A percentile compares a stretch with the other conserved stretches of the same genome.
phyloP scores from a whole-genome alignment of 2,329 filamentous ascomycete species.

The Colletotrichum liaoningense region DNA sequence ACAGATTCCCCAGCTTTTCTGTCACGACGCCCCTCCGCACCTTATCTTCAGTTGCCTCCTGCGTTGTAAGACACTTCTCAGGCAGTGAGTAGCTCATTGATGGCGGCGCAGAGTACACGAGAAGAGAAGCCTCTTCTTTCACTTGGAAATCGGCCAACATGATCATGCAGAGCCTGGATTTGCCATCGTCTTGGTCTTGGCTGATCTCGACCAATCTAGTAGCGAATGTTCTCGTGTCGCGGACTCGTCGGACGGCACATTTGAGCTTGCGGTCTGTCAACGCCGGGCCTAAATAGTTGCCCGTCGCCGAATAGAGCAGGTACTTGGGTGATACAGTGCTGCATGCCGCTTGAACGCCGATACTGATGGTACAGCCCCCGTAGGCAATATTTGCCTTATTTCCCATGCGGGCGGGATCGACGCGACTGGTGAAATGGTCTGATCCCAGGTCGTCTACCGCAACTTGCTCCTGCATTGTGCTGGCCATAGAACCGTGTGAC shows the following conservation, averaged over 20 bases:
- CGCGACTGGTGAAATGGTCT: conserved; percentile 41
- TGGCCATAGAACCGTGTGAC: conserved; percentile 13
- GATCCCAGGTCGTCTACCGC: conserved; percentile 21
- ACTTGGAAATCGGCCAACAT: conserved; percentile 60
- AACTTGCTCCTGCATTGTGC: conserved; percentile 25
- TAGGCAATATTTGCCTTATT: conserved; percentile 51
- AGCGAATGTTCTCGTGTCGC: conserved; percentile 59
- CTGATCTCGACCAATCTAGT: conserved; percentile 58
- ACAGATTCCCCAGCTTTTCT: conserved; percentile 38
- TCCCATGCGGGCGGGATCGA: conserved; percentile 44
- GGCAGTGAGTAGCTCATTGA: conserved; percentile 43
- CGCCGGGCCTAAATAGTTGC: conserved; percentile 59
- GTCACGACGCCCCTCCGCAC: conserved; percentile 41
- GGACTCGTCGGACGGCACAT: conserved; percentile 48
- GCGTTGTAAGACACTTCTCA: conserved; percentile 39
- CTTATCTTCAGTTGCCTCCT: conserved; percentile 35
- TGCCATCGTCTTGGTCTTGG: conserved; percentile 51
- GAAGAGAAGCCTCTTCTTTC: conserved; percentile 46
- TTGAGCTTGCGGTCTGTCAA: conserved; percentile 50
- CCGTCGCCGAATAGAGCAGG: conserved; percentile 57
- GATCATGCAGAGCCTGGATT: conserved; percentile 52
- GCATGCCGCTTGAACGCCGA: conserved; percentile 55
- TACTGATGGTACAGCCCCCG: conserved; percentile 55
- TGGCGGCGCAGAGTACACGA: conserved; percentile 53
- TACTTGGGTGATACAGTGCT: conserved; percentile 49